Percentiles rank a stretch among this genome's conserved stretches.
Conservation (phyloP, 1,284 basidiomycete genomes). For the Fomitopsis palustris region DNA sequence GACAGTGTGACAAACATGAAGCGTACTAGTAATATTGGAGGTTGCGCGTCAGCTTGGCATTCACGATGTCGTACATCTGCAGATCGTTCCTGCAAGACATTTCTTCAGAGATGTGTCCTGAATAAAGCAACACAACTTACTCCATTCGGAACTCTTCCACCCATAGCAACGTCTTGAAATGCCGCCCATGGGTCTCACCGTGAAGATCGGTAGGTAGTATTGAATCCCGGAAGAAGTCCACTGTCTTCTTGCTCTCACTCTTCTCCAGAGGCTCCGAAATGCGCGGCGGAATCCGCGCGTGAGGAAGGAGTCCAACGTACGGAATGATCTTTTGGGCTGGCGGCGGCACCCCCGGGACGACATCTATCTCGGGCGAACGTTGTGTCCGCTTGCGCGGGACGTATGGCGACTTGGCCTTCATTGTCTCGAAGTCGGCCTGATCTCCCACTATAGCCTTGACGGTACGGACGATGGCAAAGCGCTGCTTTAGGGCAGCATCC, state of each 20-base stretch:
- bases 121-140: constrained; percentile 40
- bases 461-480: constrained; percentile 33
- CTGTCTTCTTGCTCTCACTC: neutral
- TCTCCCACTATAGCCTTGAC: constrained; percentile 33
- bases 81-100: constrained; percentile 42
- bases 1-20: neutral
- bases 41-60: constrained; percentile 33
- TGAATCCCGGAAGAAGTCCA: constrained; percentile 3
- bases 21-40: constrained; percentile 40
- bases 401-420: constrained; percentile 51
- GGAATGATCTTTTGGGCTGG: constrained; percentile 26
- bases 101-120: too few species aligned
- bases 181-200: constrained; percentile 2
- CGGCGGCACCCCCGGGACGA: constrained; percentile 46
- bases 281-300: constrained; percentile 18
- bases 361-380: constrained; percentile 36
- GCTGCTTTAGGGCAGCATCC: constrained; percentile 22
- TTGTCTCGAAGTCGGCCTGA: constrained; percentile 43
- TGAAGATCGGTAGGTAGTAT: constrained; percentile 3
- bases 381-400: constrained; percentile 39
- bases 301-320: constrained; percentile 24
- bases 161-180: constrained; percentile 40
- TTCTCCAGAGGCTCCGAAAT: constrained; percentile 5
- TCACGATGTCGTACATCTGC: constrained; percentile 48
- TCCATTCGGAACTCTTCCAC: constrained; percentile 55